Conservation (phyloP, 495 filamentous ascomycete genomes). For the Penicillium cosmopolitanum region DNA sequence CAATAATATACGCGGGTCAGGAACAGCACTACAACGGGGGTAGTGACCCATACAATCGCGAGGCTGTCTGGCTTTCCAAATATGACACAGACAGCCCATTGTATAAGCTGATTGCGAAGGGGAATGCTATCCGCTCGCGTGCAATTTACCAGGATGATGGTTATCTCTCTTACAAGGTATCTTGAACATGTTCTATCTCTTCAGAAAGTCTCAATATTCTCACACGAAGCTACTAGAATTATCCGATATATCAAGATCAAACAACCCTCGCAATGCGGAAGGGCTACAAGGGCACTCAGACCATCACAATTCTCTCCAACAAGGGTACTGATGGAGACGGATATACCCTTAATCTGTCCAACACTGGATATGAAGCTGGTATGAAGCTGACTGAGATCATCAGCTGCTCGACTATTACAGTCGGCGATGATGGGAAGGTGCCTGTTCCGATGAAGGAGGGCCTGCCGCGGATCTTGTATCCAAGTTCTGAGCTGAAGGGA, state of each 20-base stretch:
- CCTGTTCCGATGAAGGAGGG: constrained; percentile 40
- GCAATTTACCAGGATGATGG: constrained; percentile 49
- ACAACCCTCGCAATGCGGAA: constrained; percentile 68
- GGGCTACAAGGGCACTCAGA: constrained; percentile 54
- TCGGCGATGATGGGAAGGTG: constrained; percentile 36
- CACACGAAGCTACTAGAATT: constrained; percentile 37
- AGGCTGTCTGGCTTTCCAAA: constrained; percentile 71
- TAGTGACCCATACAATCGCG: constrained; percentile 69
- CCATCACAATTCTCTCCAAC: constrained; percentile 66
- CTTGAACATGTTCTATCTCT: neutral
- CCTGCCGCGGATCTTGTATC: constrained; percentile 36
- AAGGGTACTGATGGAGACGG: constrained; percentile 48
- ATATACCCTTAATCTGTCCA: constrained; percentile 50
- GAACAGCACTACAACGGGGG: constrained; percentile 73
- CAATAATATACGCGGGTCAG: constrained; percentile 71
- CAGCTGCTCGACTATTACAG: constrained; percentile 45
- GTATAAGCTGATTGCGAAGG: constrained; percentile 61
- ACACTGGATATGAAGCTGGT: constrained; percentile 42
- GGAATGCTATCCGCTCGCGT: constrained; percentile 63
- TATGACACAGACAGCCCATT: constrained; percentile 65
- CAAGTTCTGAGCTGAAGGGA: constrained; percentile 16
- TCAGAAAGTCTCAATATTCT: neutral
- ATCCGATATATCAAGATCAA: constrained; percentile 58
- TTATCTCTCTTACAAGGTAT: constrained; percentile 55
- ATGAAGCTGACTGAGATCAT: constrained; percentile 47